Conservation (phyloP, 495 filamentous ascomycete species). For the Aspergillus hancockii region DNA sequence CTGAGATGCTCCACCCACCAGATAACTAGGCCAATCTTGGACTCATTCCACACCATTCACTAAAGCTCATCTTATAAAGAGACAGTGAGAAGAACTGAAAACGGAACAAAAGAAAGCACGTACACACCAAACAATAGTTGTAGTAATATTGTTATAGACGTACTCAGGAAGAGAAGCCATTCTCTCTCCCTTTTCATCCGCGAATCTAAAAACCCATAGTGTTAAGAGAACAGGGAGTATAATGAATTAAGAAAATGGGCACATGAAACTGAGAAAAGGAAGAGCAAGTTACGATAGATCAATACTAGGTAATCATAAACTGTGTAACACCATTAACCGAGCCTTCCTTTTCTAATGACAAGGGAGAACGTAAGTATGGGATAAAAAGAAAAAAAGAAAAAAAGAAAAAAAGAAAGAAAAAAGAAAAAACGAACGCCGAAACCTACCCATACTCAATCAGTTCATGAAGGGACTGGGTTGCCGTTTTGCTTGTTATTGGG, state of each 20-base stretch:
- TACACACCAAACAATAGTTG: background rate
- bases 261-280: background rate
- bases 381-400: constrained; percentile 1
- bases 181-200: background rate
- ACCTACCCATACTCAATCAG: background rate
- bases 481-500: constrained; percentile 45
- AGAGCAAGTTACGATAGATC: background rate
- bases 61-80: background rate
- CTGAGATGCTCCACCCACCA: constrained; percentile 4
- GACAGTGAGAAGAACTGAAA: background rate
- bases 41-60: constrained; percentile 11
- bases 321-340: constrained; percentile 14
- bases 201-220: background rate
- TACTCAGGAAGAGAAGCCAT: background rate
- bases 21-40: constrained; percentile 5
- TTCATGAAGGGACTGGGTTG: constrained; percentile 40
- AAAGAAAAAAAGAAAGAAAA: constrained; percentile 2
- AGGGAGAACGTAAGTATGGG: background rate
- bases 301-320: constrained; percentile 10
- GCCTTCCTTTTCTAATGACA: constrained; percentile 7
- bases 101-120: background rate
- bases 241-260: background rate
- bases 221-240: background rate
- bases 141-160: background rate
- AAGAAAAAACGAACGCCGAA: constrained; percentile 4